Percentiles rank a stretch among this genome's conserved stretches.
phyloP scores from a whole-genome alignment of 139 green algal species.

The Diplosphaera chodatii region DNA sequence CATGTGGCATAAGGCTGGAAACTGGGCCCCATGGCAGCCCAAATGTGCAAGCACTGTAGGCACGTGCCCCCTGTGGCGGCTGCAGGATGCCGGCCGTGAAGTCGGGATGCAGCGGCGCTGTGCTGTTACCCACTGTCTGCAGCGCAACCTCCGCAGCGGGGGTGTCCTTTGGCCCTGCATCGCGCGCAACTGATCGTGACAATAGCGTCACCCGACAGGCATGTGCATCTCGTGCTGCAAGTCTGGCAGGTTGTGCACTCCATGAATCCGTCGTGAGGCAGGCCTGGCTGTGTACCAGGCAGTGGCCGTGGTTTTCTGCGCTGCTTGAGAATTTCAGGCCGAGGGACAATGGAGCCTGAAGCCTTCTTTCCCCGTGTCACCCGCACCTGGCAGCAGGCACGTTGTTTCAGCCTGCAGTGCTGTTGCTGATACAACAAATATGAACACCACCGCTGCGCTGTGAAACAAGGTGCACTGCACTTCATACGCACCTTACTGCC shows the following conservation, averaged over 20 bases:
- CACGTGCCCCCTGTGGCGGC: background rate
- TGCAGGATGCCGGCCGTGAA: background rate
- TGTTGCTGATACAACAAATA: too few relatives aligned
- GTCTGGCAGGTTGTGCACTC: too few relatives aligned
- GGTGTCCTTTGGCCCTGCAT: slow-evolving; percentile 23
- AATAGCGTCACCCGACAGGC: too few relatives aligned
- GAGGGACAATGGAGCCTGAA: slow-evolving; percentile 48
- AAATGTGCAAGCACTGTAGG: background rate
- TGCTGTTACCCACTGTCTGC: background rate
- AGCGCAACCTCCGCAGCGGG: background rate
- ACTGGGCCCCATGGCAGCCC: background rate
- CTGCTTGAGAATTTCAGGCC: slow-evolving; percentile 46
- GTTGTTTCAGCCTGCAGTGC: too few relatives aligned
- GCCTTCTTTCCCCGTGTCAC: slow-evolving; percentile 41
- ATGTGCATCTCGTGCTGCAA: too few relatives aligned
- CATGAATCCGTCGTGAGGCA: too few relatives aligned
- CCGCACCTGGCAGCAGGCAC: slow-evolving; percentile 31
- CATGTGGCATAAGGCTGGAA: too few relatives aligned
- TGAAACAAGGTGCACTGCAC: too few relatives aligned
- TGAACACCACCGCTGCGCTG: too few relatives aligned
- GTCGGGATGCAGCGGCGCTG: background rate
- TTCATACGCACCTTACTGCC: slow-evolving; percentile 68
- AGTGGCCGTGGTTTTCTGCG: slow-evolving; percentile 20
- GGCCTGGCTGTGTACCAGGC: background rate
- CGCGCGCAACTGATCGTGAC: background rate